Conservation (phyloP, 2,329 filamentous ascomycete species). For the Waltergamsia citrina region DNA sequence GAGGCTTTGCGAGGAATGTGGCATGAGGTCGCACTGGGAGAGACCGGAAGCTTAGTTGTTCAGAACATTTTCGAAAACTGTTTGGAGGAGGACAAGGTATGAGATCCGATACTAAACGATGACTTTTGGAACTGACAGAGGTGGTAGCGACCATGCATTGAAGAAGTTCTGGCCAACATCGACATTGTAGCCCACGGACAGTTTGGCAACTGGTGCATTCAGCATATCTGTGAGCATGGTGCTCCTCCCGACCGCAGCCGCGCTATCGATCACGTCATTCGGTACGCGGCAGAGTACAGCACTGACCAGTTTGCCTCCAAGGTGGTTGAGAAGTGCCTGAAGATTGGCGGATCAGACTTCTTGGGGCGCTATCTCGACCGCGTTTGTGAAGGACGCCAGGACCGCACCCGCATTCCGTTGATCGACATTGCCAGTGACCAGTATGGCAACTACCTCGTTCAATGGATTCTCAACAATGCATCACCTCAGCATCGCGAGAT, state of each 20-base stretch:
- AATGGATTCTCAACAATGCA: constrained; percentile 90
- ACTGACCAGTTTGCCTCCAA: constrained; percentile 99
- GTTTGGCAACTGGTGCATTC: constrained; percentile 99
- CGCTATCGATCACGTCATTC: constrained; percentile 91
- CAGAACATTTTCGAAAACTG: constrained; percentile 99
- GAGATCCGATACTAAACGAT: constrained; percentile 10
- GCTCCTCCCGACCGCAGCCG: constrained; percentile 83
- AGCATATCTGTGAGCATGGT: constrained; percentile 97
- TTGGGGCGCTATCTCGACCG: constrained; percentile 86
- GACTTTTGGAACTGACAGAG: constrained; percentile 6
- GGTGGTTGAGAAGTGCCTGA: constrained; percentile 97
- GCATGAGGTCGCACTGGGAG: constrained; percentile 94
- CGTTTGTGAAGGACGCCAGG: constrained; percentile 82
- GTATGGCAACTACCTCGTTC: constrained; percentile 96
- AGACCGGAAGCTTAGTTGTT: constrained; percentile 95
- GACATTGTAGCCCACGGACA: constrained; percentile 95
- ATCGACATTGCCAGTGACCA: constrained; percentile 98
- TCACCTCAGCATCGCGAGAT: constrained; percentile 82
- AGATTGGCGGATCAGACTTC: constrained; percentile 88
- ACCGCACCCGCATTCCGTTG: constrained; percentile 89
- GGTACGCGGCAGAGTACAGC: constrained; percentile 90
- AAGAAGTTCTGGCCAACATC: constrained; percentile 90
- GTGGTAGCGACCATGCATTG: constrained; percentile 87
- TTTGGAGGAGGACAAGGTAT: constrained; percentile 93
- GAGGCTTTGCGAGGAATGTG: constrained; percentile 93